phyloP scores from a whole-genome alignment of 805 yeast genomes.

The Nakazawaea ernobii region DNA sequence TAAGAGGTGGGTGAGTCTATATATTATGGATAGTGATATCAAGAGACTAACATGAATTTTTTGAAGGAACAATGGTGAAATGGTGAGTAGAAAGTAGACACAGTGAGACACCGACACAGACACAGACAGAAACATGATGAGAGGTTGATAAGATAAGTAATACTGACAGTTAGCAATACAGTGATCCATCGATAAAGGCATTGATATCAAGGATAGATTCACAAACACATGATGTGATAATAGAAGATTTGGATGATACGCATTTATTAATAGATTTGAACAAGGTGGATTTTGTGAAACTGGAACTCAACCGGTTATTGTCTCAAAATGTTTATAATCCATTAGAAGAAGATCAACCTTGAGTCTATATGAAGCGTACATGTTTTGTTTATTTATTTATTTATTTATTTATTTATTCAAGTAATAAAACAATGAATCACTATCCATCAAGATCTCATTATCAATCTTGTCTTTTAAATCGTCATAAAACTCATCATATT shows the following conservation, averaged over 20 bases:
- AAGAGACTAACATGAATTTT: neutral
- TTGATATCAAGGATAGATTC: slow-evolving; percentile 79
- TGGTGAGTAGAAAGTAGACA: slow-evolving; percentile 22
- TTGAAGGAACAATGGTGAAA: slow-evolving; percentile 35
- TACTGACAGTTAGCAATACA: slow-evolving; percentile 1
- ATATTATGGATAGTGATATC: neutral
- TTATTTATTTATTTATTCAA: slow-evolving; percentile 22
- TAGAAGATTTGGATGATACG: slow-evolving; percentile 86
- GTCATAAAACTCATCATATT: slow-evolving; percentile 50
- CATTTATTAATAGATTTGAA: slow-evolving; percentile 78
- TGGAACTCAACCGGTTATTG: slow-evolving; percentile 67
- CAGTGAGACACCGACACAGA: neutral
- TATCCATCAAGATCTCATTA: slow-evolving; percentile 38
- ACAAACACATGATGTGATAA: slow-evolving; percentile 59
- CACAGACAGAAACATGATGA: too few species aligned
- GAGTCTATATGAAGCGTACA: too few species aligned
- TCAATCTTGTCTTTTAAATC: slow-evolving; percentile 12
- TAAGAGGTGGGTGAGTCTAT: slow-evolving; percentile 11
- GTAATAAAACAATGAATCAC: slow-evolving; percentile 46
- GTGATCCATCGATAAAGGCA: slow-evolving; percentile 93
- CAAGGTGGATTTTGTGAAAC: slow-evolving; percentile 70
- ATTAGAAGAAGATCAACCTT: slow-evolving; percentile 57
- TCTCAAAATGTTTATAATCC: slow-evolving; percentile 86
- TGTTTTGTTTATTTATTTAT: too few species aligned
- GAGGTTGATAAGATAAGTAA: too few species aligned